Evolutionary conservation across 208 protist genomes (phyloP), one percentile per base, ranked within the genome.

Genomic region (Vickermania ingenoplastis): DNA sequence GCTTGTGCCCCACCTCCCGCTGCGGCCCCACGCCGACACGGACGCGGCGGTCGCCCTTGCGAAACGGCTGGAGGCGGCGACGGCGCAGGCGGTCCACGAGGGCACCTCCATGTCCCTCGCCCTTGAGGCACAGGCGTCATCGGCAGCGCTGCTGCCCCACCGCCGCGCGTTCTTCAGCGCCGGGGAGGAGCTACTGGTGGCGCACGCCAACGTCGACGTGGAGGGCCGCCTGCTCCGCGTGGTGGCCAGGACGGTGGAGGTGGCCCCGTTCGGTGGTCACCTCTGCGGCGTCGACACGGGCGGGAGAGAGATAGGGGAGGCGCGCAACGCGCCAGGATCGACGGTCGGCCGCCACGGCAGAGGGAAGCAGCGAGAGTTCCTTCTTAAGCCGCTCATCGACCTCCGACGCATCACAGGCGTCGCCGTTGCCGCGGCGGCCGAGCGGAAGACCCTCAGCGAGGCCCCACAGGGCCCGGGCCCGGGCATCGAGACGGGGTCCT

Each of bases 191-290:
- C 17, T 45, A n/a, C 36, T 45, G 7, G 36, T 7, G 11, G 17
- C 17, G 11, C 36, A 45, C 36, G 17, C 36, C 11, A n/a, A n/a
- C n/a, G 36, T 45, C 11, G 68, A 74, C 57, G 36, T 74, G 1
- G 58, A 65, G 28, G 68, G 62, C 22, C 57, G 57, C 29, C 45
- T 65, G 50, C 53, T 74, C 3, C n/a, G 23, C 21, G 62, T 74
- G 21, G 1, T 48, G 4, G 23, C 48, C 2, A 50, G 60, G n/a
- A 17, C 3, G 23, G n/a, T 25, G 31, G 41, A 41, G 26, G 14
- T 2, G 14, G 59, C 31, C 24, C 57, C 60, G 0, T 53, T 69
- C 7, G 41, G 27, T 7, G 31, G 50, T 26, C 31, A 21, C 31
- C 54, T 62, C 21, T 7, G 36, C 36, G 17, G 17, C 11, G 36